These are phyloP conservation scores for Colletotrichum paranaense DNA, from an alignment of 2,329 filamentous ascomycete genomes.

Conservation along the genomic window DNA sequence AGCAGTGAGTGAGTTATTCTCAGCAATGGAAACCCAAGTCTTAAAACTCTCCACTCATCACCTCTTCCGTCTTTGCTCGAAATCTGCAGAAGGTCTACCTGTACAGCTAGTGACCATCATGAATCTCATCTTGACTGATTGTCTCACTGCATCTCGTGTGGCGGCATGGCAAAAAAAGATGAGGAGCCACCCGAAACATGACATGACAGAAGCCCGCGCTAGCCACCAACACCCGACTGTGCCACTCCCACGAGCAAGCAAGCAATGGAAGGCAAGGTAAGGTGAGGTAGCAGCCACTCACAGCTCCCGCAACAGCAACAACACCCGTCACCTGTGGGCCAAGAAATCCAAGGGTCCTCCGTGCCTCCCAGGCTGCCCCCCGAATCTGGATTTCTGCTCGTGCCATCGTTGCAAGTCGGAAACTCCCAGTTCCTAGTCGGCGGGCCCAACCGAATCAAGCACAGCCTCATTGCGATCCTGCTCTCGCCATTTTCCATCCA, in stretches of 20 bases:
- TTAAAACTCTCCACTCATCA: not conserved
- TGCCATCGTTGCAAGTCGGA: conserved; percentile 14
- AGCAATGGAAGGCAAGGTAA: too few species aligned
- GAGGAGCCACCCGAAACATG: conserved; percentile 26
- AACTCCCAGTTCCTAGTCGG: conserved; percentile 15
- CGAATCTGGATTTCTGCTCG: not conserved
- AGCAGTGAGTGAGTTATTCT: not conserved
- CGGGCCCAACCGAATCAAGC: conserved; percentile 30
- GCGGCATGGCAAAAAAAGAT: conserved; percentile 15
- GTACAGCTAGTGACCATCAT: not conserved
- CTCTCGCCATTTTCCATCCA: not conserved
- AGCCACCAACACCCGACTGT: not conserved
- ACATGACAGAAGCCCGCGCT: conserved; percentile 33
- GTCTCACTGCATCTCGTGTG: conserved; percentile 2
- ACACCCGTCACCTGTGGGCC: not conserved
- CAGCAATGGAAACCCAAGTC: not conserved
- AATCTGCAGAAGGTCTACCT: not conserved
- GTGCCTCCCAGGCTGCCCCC: not conserved
- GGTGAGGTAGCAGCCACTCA: conserved; percentile 16
- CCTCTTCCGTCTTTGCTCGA: not conserved
- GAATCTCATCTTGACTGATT: not conserved
- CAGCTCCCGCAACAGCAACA: conserved; percentile 9
- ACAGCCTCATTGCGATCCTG: conserved; percentile 14
- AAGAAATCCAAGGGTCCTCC: conserved; percentile 8
- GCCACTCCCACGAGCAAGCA: not conserved